phyloP scores from a whole-genome alignment of 805 yeast genomes.

The Yamadazyma olivae region DNA sequence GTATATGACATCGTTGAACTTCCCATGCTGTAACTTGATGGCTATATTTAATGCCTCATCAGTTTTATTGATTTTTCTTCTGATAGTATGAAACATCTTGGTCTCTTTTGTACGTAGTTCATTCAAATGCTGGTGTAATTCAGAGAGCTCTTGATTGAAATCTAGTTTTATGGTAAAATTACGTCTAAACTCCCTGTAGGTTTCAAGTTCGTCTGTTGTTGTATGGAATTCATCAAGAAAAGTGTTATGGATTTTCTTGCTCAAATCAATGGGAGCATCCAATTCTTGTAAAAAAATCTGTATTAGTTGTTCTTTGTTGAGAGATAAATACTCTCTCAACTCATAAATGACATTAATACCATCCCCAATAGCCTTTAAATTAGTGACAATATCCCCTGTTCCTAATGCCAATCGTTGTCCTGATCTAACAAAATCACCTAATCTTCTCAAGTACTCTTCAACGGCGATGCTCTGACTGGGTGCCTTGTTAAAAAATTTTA shows the following conservation, averaged over 20 bases:
- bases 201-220: conserved; percentile 2
- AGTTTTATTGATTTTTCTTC: conserved; percentile 15
- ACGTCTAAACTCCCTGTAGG: conserved; percentile 11
- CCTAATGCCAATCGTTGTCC: conserved; percentile 48
- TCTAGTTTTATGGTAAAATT: conserved; percentile 33
- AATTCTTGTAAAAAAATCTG: conserved; percentile 22
- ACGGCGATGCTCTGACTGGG: conserved; percentile 9
- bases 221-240: conserved; percentile 14
- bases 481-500: conserved; percentile 20
- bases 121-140: conserved; percentile 32
- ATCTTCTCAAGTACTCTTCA: conserved; percentile 35
- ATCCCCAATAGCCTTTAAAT: conserved; percentile 29
- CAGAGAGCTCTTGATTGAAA: conserved; percentile 25
- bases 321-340: conserved; percentile 17
- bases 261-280: conserved; percentile 37
- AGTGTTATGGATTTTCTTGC: conserved; percentile 38
- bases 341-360: conserved; percentile 25
- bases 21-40: conserved; percentile 26
- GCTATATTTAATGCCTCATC: conserved; percentile 29
- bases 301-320: conserved; percentile 21
- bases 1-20: conserved; percentile 43
- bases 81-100: conserved; percentile 17
- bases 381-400: conserved; percentile 29
- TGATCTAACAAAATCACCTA: conserved; percentile 58
- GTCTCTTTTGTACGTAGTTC: conserved; percentile 23